These are phyloP conservation scores for Paramecium primaurelia DNA, from an alignment of 73 alveolate genomes.

Conservation along the genomic window DNA sequence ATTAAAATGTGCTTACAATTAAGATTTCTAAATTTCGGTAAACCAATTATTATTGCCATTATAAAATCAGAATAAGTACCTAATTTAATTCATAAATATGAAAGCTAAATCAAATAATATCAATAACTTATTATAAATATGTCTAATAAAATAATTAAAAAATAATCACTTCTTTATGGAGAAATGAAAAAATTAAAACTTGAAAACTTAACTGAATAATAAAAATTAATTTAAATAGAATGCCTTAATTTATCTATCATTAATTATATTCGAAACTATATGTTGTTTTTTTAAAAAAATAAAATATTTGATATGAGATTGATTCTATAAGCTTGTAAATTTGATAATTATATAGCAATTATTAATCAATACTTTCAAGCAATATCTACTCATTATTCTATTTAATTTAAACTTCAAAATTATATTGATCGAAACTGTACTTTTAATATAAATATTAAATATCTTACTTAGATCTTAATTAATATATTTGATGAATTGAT, in stretches of 20 bases:
- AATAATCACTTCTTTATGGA: background rate
- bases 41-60: background rate
- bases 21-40: background rate
- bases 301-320: background rate
- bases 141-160: background rate
- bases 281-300: background rate
- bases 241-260: background rate
- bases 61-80: background rate
- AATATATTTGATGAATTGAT: background rate
- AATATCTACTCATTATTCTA: background rate
- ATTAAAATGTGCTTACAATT: background rate
- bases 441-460: background rate
- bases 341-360: background rate
- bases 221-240: background rate
- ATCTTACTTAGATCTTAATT: background rate
- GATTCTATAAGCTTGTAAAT: background rate
- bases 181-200: background rate
- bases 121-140: background rate
- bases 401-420: background rate
- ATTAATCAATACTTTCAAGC: background rate
- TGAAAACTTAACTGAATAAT: background rate
- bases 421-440: background rate
- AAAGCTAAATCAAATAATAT: background rate
- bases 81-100: background rate
- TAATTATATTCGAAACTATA: background rate